A percentile compares a stretch with the other conserved stretches of the same genome.
phyloP scores from a whole-genome alignment of 176 grass and related monocot species.

The Lolium multiflorum region DNA sequence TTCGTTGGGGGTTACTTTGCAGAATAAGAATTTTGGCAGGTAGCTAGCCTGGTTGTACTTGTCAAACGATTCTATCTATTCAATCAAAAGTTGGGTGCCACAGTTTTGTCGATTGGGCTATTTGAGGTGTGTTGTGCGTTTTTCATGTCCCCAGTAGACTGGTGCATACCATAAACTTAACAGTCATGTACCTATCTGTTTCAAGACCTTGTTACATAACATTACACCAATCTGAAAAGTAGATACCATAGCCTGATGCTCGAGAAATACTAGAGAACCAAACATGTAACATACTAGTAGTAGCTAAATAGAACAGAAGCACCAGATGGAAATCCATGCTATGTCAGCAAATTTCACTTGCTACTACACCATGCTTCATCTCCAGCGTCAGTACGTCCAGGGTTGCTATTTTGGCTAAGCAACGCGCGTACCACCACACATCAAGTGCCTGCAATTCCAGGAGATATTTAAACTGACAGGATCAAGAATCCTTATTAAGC shows the following conservation, averaged over 20 bases:
- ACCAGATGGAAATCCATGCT: background rate
- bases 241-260: background rate
- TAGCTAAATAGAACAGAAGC: background rate
- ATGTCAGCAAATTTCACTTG: slow-evolving; percentile 44
- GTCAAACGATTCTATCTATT: background rate
- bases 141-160: background rate
- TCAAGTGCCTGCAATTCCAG: slow-evolving; percentile 49
- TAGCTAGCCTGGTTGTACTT: slow-evolving; percentile 12
- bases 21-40: background rate
- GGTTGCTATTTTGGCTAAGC: slow-evolving; percentile 17
- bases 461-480: background rate
- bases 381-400: slow-evolving; percentile 3
- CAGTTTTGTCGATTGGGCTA: background rate
- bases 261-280: background rate
- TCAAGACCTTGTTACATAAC: slow-evolving; percentile 43
- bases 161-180: background rate
- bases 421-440: slow-evolving; percentile 59
- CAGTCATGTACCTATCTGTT: slow-evolving; percentile 29
- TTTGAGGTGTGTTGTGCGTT: too few relatives aligned
- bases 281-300: background rate
- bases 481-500: too few relatives aligned
- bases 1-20: background rate
- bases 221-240: slow-evolving; percentile 5
- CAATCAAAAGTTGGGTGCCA: background rate
- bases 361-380: slow-evolving; percentile 5